Base-by-base conservation (phyloP, 2,329 filamentous ascomycete genomes). In the Neofusicoccum laricinum region DNA sequence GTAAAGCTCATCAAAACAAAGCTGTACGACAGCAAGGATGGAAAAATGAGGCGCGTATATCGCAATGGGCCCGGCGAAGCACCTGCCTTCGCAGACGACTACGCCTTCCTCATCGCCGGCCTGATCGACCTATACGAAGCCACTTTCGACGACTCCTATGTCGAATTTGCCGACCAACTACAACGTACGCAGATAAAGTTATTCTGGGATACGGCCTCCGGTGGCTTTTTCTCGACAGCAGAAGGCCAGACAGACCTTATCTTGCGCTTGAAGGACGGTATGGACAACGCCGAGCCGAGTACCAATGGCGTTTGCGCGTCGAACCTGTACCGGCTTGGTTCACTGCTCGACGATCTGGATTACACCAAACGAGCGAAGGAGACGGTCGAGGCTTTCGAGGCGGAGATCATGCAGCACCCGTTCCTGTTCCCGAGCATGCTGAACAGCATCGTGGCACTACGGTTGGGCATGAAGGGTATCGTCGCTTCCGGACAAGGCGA, bases 251-350 rank as follows among this genome's bases (percentile, higher is more conserved):
- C 87, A 0, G 87, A 93, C 71, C 85, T 90, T 32, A 89, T 97
- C 65, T 86, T 98, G 66, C 89, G 94, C 25, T 85, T 97, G 57
- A 99, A 99, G 78, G 92, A 96, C 67, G 95, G 93, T 68, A 97
- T 97, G 85, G 95, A 99, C 76, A 92, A 92, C 4, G 89, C 92
- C 1, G 90, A 95, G 66, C 95, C 95, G 0, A 95, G 92, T 0
- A 90, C 91, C 59, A 99, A 99, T 73, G 92, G 92, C 43, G 86
- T 94, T 5, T 90, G 90, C n/a, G 91, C 92, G 0, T 85, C 86
- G 15, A 98, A 98, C 73, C 81, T 98, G n/a, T 90, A 95, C 78
- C 88, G 92, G 0, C 85, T 98, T 3, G 87, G 87, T 12, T 84
- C 84, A 5, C 75, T 96, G 1, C 81, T 96, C 0, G 85, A 86